Base-by-base conservation (phyloP, 2,329 filamentous ascomycete species). In the Fusarium fujikuroi region DNA sequence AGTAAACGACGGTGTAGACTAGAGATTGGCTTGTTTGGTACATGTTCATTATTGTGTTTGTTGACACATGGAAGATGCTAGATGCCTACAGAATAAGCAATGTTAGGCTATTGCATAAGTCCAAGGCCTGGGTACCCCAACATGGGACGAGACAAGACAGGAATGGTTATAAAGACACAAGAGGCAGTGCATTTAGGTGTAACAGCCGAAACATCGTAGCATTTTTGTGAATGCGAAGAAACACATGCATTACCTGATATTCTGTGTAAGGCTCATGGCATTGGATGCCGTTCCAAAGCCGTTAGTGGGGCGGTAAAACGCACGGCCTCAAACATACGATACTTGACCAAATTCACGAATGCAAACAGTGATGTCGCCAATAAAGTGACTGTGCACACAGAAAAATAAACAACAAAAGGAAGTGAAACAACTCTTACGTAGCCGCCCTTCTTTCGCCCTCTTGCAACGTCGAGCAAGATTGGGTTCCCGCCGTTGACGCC, bases 401-500 rank as follows among this genome's bases (percentile, higher is more conserved):
- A 30, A 25, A 15, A 49, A 37, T 23, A 49, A 50, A 30, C 37
- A 58, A 19, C 15, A 23, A 36, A 28, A 9, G 2, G 7, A n/a
- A 12, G 14, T 19, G 23, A 23, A 50, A 28, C 32, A 5, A 12
- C 3, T 28, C 10, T 25, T 63, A 40, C 34, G 34, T 68, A 25
- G 18, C 21, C 3, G 3, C 28, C 28, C 37, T n/a, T 36, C 3
- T 49, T 34, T 60, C 36, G 54, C 4, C 9, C 25, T 23, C 6
- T 15, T 23, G 57, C 11, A 23, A 9, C 18, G 9, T 3, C n/a
- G 8, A 47, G 7, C 9, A 36, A 15, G 25, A 23, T 69, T 49
- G 42, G 64, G 63, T 63, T 19, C 23, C 14, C 10, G 10, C 7
- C 12, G 18, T 69, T 49, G 64, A 63, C 42, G 66, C 66, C 66